Evolutionary conservation across 2,329 filamentous ascomycete genomes (phyloP).

Genomic region (Fusarium camptoceras): DNA sequence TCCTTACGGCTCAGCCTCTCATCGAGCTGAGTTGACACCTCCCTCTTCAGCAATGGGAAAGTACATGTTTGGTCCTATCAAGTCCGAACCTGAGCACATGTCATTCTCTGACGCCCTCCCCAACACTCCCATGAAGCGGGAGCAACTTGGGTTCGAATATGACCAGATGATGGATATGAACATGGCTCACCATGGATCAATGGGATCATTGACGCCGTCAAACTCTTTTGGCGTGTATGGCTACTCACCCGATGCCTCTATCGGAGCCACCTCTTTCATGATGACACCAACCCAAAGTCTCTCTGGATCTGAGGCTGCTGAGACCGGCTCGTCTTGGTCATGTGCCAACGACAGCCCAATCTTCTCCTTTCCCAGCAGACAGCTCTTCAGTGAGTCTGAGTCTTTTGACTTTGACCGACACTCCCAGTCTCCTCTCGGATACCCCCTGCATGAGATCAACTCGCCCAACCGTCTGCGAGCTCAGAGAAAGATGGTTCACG

Average conservation of each 20-base stretch:
- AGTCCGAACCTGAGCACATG: conserved; percentile 52
- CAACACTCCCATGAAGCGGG: conserved; percentile 54
- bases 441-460: conserved; percentile 49
- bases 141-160: conserved; percentile 53
- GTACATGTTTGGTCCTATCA: conserved; percentile 52
- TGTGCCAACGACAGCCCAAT: conserved; percentile 57
- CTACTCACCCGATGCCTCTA: conserved; percentile 51
- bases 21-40: conserved; percentile 52
- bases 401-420: conserved; percentile 53
- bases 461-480: conserved; percentile 51
- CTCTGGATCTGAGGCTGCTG: conserved; percentile 54
- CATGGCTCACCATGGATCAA: conserved; percentile 49
- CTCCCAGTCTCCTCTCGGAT: conserved; percentile 52
- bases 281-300: conserved; percentile 57
- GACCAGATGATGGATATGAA: conserved; percentile 55
- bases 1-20: conserved; percentile 44
- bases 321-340: conserved; percentile 54
- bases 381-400: conserved; percentile 50
- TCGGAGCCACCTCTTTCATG: conserved; percentile 52
- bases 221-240: conserved; percentile 52
- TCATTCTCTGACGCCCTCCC: conserved; percentile 50
- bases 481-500: conserved; percentile 56
- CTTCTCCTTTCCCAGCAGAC: conserved; percentile 54
- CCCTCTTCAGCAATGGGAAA: conserved; percentile 51
- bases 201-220: conserved; percentile 55